Evolutionary conservation across 1,284 basidiomycete species (phyloP).

Genomic region (Marasmius oreades): DNA sequence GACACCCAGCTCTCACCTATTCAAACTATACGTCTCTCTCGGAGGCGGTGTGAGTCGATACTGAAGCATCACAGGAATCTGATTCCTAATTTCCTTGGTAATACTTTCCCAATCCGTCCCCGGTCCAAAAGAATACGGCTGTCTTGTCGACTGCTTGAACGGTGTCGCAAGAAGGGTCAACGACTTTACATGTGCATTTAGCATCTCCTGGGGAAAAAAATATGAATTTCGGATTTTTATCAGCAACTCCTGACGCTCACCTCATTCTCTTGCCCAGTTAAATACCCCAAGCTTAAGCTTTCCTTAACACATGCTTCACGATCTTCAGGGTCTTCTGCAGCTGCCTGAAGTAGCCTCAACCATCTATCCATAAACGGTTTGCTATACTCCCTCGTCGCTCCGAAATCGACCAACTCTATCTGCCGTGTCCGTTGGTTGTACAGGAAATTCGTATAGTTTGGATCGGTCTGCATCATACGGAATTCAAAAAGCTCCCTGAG

Average conservation of each 20-base stretch:
- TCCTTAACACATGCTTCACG: conserved; percentile 66
- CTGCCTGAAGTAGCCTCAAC: conserved; percentile 78
- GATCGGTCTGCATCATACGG: conserved; percentile 96
- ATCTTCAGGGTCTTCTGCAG: conserved; percentile 60
- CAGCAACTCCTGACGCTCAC: conserved; percentile 34
- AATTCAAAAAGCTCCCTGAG: conserved; percentile 90
- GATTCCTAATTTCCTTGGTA: conserved; percentile 70
- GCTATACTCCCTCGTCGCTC: conserved; percentile 87
- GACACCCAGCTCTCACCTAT: conserved; percentile 49
- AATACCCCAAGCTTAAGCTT: conserved; percentile 83
- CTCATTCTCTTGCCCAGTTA: conserved; percentile 86
- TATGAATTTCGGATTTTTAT: neutral
- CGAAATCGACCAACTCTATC: conserved; percentile 95
- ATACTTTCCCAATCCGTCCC: conserved; percentile 64
- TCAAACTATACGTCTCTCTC: conserved; percentile 91
- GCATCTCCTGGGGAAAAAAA: conserved; percentile 68
- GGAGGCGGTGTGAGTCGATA: conserved; percentile 92
- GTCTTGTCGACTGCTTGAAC: conserved; percentile 59
- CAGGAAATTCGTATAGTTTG: conserved; percentile 98
- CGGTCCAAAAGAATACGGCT: conserved; percentile 72
- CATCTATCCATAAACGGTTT: conserved; percentile 89
- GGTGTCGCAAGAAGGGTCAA: conserved; percentile 83
- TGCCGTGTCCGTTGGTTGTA: conserved; percentile 69
- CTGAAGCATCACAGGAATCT: conserved; percentile 90
- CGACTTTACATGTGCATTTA: conserved; percentile 83